phyloP scores from a whole-genome alignment of 2,329 filamentous ascomycete species.

The Fusarium sp. region DNA sequence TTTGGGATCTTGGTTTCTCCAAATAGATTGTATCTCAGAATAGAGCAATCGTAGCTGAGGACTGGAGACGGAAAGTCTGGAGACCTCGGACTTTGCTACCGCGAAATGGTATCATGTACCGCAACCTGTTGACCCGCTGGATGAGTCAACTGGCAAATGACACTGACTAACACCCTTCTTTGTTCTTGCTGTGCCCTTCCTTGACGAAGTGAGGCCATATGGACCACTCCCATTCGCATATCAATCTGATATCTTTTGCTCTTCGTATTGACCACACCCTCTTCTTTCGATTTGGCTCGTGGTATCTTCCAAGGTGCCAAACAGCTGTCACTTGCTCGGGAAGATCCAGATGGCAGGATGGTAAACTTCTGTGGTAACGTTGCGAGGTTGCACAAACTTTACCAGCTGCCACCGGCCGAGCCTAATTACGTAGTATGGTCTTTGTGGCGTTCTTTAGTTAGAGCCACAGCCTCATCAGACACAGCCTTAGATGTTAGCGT shows the following conservation, averaged over 20 bases:
- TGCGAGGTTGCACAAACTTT: constrained; percentile 31
- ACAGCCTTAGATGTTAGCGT: constrained; percentile 26
- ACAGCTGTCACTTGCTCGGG: constrained; percentile 21
- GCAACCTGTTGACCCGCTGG: constrained; percentile 18
- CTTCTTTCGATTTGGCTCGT: constrained; percentile 4
- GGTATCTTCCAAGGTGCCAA: constrained; percentile 7
- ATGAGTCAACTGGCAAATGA: constrained; percentile 33
- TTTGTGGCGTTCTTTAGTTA: constrained; percentile 31
- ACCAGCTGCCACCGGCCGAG: constrained; percentile 11
- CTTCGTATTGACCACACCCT: constrained; percentile 34
- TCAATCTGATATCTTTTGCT: constrained; percentile 14
- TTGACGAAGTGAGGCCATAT: constrained; percentile 11
- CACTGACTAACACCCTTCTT: constrained; percentile 15
- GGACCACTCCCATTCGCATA: constrained; percentile 8
- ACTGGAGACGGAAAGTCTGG: constrained; percentile 14
- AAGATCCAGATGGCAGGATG: constrained; percentile 13
- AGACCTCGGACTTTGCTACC: constrained; percentile 8
- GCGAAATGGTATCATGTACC: background rate
- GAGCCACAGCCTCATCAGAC: constrained; percentile 20
- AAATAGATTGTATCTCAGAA: constrained; percentile 30
- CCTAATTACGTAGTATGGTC: background rate
- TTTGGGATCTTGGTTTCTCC: constrained; percentile 21
- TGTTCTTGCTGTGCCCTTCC: constrained; percentile 20
- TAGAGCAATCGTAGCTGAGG: constrained; percentile 14
- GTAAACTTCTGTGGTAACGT: constrained; percentile 36